Percentiles rank a stretch among this genome's conserved stretches.
Conservation (phyloP, 257 asterid species). For the Asclepias syriaca region DNA sequence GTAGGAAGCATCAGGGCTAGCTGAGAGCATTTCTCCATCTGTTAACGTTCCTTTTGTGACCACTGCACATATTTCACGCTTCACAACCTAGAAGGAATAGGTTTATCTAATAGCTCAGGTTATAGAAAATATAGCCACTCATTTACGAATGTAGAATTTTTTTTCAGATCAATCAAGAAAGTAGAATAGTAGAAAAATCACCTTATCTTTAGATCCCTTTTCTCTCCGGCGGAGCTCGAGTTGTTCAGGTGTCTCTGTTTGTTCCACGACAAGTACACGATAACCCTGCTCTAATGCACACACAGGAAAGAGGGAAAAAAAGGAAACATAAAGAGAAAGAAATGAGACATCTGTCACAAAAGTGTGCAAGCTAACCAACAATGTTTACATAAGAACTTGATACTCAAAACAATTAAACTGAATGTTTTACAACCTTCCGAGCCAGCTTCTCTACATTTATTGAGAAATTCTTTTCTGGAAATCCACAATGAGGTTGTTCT, state of each 20-base stretch:
- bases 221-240: constrained; percentile 88
- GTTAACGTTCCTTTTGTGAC: constrained; percentile 93
- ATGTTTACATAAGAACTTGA: constrained; percentile 1
- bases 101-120: constrained; percentile 15
- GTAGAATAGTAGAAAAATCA: constrained; percentile 20
- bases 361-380: constrained; percentile 6
- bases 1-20: constrained; percentile 84
- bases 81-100: constrained; percentile 63
- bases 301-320: not conserved
- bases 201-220: constrained; percentile 92
- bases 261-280: constrained; percentile 96
- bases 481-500: constrained; percentile 99
- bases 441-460: constrained; percentile 84
- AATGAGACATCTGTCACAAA: constrained; percentile 13
- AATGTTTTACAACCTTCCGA: constrained; percentile 49
- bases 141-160: not conserved
- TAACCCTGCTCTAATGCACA: constrained; percentile 61
- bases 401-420: constrained; percentile 9
- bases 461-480: constrained; percentile 94
- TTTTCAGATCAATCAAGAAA: constrained; percentile 8
- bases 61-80: constrained; percentile 90
- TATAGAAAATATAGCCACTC: constrained; percentile 9
- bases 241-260: constrained; percentile 97
- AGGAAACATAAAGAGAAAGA: constrained; percentile 2
- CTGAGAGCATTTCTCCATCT: constrained; percentile 76